Evolutionary conservation across 768 basidiomycete species (phyloP).

Genomic region (Jaapia argillacea): DNA sequence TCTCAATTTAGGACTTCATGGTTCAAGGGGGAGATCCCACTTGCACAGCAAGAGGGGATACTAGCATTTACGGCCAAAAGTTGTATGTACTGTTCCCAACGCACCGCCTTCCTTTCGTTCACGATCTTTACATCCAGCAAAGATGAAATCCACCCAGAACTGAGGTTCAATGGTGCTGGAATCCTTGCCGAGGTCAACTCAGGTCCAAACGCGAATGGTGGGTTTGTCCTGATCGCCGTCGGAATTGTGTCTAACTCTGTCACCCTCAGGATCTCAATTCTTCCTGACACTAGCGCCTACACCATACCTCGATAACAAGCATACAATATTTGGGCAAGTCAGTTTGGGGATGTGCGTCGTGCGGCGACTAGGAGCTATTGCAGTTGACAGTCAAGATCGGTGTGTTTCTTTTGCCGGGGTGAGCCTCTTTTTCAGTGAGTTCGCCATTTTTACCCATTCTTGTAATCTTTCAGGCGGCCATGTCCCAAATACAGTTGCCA

Average conservation of each 20-base stretch:
- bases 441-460: too few relatives aligned
- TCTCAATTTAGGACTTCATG: conserved; percentile 75
- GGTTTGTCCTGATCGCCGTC: too few relatives aligned
- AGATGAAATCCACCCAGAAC: conserved; percentile 85
- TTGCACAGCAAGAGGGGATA: conserved; percentile 88
- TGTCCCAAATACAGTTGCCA: too few relatives aligned
- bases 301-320: conserved; percentile 76
- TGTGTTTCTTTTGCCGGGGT: conserved; percentile 23
- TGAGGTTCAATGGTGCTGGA: conserved; percentile 92
- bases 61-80: conserved; percentile 81
- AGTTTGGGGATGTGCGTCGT: conserved; percentile 87
- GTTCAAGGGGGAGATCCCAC: conserved; percentile 94
- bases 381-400: conserved; percentile 84
- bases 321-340: conserved; percentile 89
- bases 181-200: conserved; percentile 98
- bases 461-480: too few relatives aligned
- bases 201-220: conserved; percentile 85
- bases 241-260: conserved; percentile 6
- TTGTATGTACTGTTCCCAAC: conserved; percentile 61
- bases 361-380: conserved; percentile 84
- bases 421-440: too few relatives aligned
- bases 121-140: conserved; percentile 38
- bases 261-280: conserved; percentile 76
- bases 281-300: conserved; percentile 82
- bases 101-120: not conserved